Conservation (phyloP, 805 yeast genomes). For the Wickerhamomyces silvicola region DNA sequence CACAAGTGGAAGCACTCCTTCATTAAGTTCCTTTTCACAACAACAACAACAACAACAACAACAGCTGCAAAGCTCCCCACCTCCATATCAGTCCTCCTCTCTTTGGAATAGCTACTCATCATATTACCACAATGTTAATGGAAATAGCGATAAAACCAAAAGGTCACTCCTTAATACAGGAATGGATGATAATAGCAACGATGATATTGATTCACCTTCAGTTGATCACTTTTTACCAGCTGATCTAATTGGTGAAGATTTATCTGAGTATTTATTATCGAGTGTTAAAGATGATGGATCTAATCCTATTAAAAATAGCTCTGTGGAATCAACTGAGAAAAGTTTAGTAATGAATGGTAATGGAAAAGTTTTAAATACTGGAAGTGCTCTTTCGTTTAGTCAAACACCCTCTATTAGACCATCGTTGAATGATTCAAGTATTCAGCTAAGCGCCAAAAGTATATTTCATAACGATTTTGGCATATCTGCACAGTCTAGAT, state of each 20-base stretch:
- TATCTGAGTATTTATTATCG: constrained; percentile 11
- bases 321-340: too few relatives aligned
- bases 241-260: constrained; percentile 23
- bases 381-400: too few relatives aligned
- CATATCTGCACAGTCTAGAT: constrained; percentile 8
- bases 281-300: too few relatives aligned
- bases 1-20: constrained; percentile 8
- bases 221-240: constrained; percentile 31
- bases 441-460: constrained; percentile 12
- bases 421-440: constrained; percentile 8
- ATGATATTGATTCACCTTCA: constrained; percentile 26
- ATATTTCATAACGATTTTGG: constrained; percentile 15
- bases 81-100: background rate
- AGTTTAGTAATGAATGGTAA: too few relatives aligned
- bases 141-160: too few relatives aligned
- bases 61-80: constrained; percentile 2
- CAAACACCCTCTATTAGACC: constrained; percentile 1
- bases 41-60: constrained; percentile 3
- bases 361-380: too few relatives aligned
- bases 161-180: constrained; percentile 10
- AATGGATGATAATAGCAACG: constrained; percentile 11
- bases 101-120: constrained; percentile 5
- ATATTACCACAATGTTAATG: too few relatives aligned
- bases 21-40: constrained; percentile 5
- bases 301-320: too few relatives aligned